Evolutionary conservation across 1,284 basidiomycete genomes (phyloP).

Genomic region (Retiboletus flavoniger): DNA sequence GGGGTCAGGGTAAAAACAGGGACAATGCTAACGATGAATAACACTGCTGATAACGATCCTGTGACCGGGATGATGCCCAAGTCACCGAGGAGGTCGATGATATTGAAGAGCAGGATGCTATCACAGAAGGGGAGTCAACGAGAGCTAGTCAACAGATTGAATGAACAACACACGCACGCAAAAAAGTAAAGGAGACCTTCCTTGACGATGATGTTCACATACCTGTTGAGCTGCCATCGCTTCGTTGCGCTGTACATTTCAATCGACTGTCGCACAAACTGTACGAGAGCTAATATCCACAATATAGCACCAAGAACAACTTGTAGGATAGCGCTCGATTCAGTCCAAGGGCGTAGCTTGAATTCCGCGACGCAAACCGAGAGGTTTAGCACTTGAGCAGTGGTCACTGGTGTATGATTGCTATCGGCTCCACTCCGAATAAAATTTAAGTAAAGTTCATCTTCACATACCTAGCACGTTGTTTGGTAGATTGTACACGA

Average conservation of each 20-base stretch:
- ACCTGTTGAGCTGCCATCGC: background rate
- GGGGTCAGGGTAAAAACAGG: background rate
- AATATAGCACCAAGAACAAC: background rate
- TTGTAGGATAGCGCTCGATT: background rate
- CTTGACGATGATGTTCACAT: background rate
- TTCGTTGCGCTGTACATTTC: background rate
- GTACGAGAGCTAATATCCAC: background rate
- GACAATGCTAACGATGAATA: background rate
- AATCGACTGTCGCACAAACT: background rate
- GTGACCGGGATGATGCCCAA: background rate
- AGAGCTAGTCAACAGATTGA: too few relatives aligned
- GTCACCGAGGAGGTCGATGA: background rate
- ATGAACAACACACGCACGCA: background rate
- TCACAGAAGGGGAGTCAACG: background rate
- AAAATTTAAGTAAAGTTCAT: too few relatives aligned
- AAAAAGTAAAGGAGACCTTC: background rate
- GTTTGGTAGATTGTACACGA: too few relatives aligned
- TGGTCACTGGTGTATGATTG: too few relatives aligned
- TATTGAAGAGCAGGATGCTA: background rate
- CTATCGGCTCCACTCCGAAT: too few relatives aligned
- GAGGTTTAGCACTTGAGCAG: background rate
- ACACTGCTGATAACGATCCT: background rate
- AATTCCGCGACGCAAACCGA: background rate
- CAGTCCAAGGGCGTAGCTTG: background rate
- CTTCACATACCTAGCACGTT: too few relatives aligned